Base-by-base conservation (phyloP, 768 basidiomycete species). In the Suillus paluster region DNA sequence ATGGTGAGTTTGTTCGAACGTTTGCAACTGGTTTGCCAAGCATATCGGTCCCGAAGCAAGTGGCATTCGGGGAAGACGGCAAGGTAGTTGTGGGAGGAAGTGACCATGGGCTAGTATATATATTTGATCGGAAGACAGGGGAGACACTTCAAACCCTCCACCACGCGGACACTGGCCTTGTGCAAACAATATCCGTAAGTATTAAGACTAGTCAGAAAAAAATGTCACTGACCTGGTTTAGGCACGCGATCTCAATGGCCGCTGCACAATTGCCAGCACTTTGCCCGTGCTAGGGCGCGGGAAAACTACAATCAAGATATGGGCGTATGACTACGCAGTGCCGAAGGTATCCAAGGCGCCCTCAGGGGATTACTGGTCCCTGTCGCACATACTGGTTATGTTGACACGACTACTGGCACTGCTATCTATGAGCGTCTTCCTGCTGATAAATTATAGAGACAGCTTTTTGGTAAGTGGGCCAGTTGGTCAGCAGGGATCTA, bases 61-160 rank as follows among this genome's bases (percentile, higher is more conserved):
- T 66, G 4, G 25, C 34, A 0, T 66, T 66, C 36, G 52, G 57
- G 4, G 60, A 66, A 15, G 59, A 64, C 1, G 14, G 50, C 9
- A 66, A 38, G 14, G 48, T 63, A 1, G n/a, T 65, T 5, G 39
- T 65, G 44, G n/a, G 61, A 1, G 49, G 64, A 4, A 63, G 64
- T 23, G 59, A 66, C 17, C 14, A 19, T 23, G 27, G n/a, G 65
- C 11, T 17, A 0, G 57, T 63, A 1, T 64, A 64, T 17, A 10
- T 66, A 3, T 66, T 64, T 3, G 46, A 66, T 0, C 57, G 59
- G 23, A 54, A 42, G n/a, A 9, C 56, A 9, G 59, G 64, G 38
- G 14, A 27, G 8, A 34, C 62, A 11, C 21, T 25, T 36, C 50
- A 4, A 60, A 59, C 30, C 17, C 33, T 61, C 11, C 19, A 11